Evolutionary conservation across 306 rosid species (phyloP), one percentile per base, ranked within the genome.

Genomic region (Quercus rubra): DNA sequence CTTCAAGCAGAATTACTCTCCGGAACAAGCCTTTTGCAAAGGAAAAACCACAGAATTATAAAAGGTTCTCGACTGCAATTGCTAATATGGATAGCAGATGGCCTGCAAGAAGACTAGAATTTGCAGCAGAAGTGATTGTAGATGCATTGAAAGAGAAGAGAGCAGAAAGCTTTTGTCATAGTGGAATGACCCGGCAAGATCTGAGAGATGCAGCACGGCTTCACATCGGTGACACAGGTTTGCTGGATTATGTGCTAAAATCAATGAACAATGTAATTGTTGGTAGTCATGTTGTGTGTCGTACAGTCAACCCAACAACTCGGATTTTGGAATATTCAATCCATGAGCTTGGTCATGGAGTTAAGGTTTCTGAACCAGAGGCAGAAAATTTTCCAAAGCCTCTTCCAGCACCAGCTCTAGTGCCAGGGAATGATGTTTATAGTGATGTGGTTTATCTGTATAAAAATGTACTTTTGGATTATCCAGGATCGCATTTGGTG

Each of bases 1-100:
- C 76, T 55, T 57, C 85, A 56, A 83, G 84, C 55, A 87, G 78
- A 77, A 73, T 74, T 6, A 18, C 81, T 8, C 68, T 82, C 54
- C 83, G 81, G 80, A 78, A 33, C 73, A 89, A 87, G 80, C 70
- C 86, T 66, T 80, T 67, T 1, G 58, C 21, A 74, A 94, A 91
- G 86, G 94, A 94, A 30, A 91, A 88, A 71, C 78, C 90, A 11
- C 77, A 30, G 0, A 90, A 79, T 91, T 87, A 86, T 61, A 92
- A 83, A 81, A 92, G 79, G 58, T 94, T 94, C 87, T 78, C 84
- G 66, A 81, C 68, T 17, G 89, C 84, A 11, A 79, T 94, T 71
- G 81, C 89, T 18, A 88, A 75, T 74, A 92, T 92, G 97, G 98
- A 94, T 79, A 94, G 97, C 77, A 88, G 98, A 80, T 94, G 98